These are phyloP conservation scores for Westerdykella sp. DNA, from an alignment of 2,329 filamentous ascomycete genomes.

Conservation along the genomic window DNA sequence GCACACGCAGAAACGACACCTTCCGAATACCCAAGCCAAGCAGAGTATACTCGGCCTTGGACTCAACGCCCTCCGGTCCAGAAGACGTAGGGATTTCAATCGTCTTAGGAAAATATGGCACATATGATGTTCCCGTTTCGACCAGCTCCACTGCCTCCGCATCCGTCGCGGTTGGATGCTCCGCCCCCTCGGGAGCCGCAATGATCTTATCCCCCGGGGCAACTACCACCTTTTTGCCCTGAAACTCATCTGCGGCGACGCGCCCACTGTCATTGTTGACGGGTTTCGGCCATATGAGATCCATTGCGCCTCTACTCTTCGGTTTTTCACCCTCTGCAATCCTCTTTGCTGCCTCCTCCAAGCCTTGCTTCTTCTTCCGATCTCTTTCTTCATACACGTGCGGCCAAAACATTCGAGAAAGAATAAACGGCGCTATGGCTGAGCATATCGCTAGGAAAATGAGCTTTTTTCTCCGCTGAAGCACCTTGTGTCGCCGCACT, in stretches of 20 bases:
- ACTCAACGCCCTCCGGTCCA: slow-evolving; percentile 16
- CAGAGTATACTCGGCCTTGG: slow-evolving; percentile 67
- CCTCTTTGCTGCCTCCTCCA: slow-evolving; percentile 13
- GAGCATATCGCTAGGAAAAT: too few relatives aligned
- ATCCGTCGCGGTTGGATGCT: slow-evolving; percentile 27
- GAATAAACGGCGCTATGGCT: slow-evolving; percentile 27
- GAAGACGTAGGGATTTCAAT: slow-evolving; percentile 53
- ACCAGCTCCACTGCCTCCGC: slow-evolving; percentile 65
- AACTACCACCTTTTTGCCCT: slow-evolving; percentile 52
- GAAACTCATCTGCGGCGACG: slow-evolving; percentile 38
- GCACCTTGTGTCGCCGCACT: slow-evolving; percentile 20
- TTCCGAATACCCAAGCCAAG: slow-evolving; percentile 82
- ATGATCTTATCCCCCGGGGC: slow-evolving; percentile 58
- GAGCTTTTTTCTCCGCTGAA: slow-evolving; percentile 12
- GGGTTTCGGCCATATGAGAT: slow-evolving; percentile 20
- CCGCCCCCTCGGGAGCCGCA: slow-evolving; percentile 34
- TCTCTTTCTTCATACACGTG: too few relatives aligned
- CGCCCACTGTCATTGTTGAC: slow-evolving; percentile 22
- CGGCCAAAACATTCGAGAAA: slow-evolving; percentile 14
- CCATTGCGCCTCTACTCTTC: slow-evolving; percentile 18
- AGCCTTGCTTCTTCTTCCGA: slow-evolving; percentile 10
- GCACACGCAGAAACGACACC: slow-evolving; percentile 81
- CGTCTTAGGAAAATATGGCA: slow-evolving; percentile 70
- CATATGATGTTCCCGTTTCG: slow-evolving; percentile 71
- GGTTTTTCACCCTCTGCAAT: neutral